Conservation (phyloP, 1,139 yeast species). For the Hemisphaericaspora xylofermentans region DNA sequence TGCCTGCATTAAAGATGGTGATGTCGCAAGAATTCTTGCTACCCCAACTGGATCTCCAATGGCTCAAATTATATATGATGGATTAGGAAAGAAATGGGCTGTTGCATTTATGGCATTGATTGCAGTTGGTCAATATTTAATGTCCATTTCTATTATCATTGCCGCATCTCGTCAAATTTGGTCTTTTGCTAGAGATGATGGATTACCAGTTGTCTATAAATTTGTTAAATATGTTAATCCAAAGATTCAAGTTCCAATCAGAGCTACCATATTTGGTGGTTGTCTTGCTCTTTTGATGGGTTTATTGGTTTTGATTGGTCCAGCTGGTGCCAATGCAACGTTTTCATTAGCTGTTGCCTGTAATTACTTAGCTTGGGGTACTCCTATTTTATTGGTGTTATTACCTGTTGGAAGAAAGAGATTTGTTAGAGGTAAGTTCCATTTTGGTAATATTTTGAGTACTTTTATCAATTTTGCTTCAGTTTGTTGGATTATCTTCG, state of each 20-base stretch:
- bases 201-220: constrained; percentile 41
- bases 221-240: constrained; percentile 9
- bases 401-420: constrained; percentile 40
- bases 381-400: constrained; percentile 31
- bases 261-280: constrained; percentile 54
- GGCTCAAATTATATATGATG: constrained; percentile 66
- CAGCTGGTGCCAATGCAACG: constrained; percentile 57
- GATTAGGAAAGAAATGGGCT: constrained; percentile 71
- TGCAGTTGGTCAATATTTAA: constrained; percentile 60
- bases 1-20: constrained; percentile 55
- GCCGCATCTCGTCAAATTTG: constrained; percentile 41
- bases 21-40: constrained; percentile 41
- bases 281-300: constrained; percentile 46
- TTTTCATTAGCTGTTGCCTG: constrained; percentile 62
- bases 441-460: constrained; percentile 51
- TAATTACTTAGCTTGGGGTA: constrained; percentile 29
- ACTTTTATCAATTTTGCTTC: constrained; percentile 26
- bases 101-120: constrained; percentile 61
- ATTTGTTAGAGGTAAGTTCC: constrained; percentile 66
- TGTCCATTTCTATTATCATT: constrained; percentile 49
- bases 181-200: constrained; percentile 45
- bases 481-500: constrained; percentile 27
- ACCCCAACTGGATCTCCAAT: constrained; percentile 53
- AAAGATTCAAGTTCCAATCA: constrained; percentile 42
- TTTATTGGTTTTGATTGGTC: constrained; percentile 52